Evolutionary conservation across 106 monocot genomes (phyloP).

Genomic region (Apostasia shenzhenica): DNA sequence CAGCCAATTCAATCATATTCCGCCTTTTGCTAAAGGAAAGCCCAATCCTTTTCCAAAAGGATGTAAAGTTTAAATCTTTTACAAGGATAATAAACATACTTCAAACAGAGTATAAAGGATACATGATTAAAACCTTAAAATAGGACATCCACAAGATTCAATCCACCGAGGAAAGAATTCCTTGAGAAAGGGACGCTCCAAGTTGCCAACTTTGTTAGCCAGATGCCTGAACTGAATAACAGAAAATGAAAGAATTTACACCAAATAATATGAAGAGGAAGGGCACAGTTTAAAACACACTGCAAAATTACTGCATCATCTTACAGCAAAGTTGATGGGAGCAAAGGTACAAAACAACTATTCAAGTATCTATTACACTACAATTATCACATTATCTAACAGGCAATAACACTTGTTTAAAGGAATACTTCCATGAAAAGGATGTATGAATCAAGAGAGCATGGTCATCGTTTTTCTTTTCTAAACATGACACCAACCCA

Average conservation of each 20-base stretch:
- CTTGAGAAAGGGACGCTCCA: constrained; percentile 92
- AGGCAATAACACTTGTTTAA: no score
- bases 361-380: no score
- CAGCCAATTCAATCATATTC: constrained; percentile 91
- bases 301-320: not conserved
- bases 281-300: not conserved
- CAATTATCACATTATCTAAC: no score
- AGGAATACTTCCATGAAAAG: no score
- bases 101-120: not conserved
- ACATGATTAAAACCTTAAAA: constrained; percentile 48
- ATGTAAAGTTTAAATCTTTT: not conserved
- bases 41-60: constrained; percentile 55
- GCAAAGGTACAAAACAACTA: no score
- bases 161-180: constrained; percentile 98
- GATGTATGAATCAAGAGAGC: no score
- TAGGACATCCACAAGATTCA: constrained; percentile 83
- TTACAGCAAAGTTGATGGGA: no score
- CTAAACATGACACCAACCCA: no score
- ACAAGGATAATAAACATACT: not conserved
- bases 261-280: not conserved
- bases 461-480: no score
- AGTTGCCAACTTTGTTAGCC: constrained; percentile 88
- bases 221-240: constrained; percentile 82
- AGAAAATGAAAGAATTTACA: constrained; percentile 8
- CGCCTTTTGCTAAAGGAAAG: constrained; percentile 80